phyloP scores from a whole-genome alignment of 1,284 basidiomycete species.

The Cystobasidium pallidum region DNA sequence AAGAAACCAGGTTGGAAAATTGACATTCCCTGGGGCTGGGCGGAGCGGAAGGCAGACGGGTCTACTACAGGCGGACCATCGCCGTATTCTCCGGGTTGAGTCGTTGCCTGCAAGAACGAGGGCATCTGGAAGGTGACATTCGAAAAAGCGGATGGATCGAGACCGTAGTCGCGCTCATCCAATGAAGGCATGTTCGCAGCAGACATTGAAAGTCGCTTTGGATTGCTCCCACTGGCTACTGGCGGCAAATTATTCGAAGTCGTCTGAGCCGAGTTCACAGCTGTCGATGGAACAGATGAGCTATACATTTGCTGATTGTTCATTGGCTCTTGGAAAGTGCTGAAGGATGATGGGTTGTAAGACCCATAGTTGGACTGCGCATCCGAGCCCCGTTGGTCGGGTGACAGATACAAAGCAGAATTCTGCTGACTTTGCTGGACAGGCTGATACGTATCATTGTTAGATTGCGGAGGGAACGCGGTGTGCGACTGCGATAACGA shows the following conservation, averaged over 20 bases:
- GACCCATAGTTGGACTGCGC: neutral
- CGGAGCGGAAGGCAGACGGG: constrained; percentile 18
- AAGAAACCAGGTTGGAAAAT: constrained; percentile 23
- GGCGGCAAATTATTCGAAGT: constrained; percentile 6
- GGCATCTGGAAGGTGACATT: constrained; percentile 44
- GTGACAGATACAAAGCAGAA: neutral
- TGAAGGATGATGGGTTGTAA: neutral
- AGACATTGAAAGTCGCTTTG: constrained; percentile 6
- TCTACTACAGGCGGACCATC: constrained; percentile 32
- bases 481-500: neutral
- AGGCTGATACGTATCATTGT: neutral
- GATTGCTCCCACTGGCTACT: constrained; percentile 25
- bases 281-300: constrained; percentile 1
- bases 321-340: neutral
- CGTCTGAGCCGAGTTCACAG: neutral
- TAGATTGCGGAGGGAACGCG: neutral
- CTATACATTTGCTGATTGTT: constrained; percentile 17
- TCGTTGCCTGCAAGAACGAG: constrained; percentile 34
- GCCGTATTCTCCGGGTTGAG: constrained; percentile 36
- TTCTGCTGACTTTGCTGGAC: constrained; percentile 5
- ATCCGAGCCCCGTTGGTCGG: neutral
- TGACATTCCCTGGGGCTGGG: constrained; percentile 14
- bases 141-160: constrained; percentile 38
- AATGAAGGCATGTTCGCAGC: constrained; percentile 4
- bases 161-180: constrained; percentile 39